A percentile compares a stretch with the other conserved stretches of the same genome.
Evolutionary conservation across 2,329 filamentous ascomycete genomes (phyloP).

Genomic region (Colletotrichum godetiae): DNA sequence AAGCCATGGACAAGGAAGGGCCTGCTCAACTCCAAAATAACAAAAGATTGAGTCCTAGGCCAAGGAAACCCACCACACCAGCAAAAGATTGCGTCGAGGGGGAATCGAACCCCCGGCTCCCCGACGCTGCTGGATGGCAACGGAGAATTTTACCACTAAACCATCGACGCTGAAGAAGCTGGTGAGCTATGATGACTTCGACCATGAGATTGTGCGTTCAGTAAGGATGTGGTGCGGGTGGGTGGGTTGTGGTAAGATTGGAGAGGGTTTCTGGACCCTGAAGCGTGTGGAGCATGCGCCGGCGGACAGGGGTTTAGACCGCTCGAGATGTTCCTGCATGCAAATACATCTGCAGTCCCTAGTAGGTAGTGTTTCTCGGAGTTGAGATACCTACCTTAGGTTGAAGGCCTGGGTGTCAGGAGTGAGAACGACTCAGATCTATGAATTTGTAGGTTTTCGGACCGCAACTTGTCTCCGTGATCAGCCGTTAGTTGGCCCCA

Average conservation of each 20-base stretch:
- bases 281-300: not conserved
- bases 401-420: too few relatives aligned
- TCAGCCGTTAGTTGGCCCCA: too few relatives aligned
- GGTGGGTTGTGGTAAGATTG: not conserved
- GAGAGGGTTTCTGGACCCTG: not conserved
- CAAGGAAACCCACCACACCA: not conserved
- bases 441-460: too few relatives aligned
- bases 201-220: fast-evolving
- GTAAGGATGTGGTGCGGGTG: not conserved
- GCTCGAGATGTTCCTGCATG: not conserved
- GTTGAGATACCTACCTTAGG: too few relatives aligned
- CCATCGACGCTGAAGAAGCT: not conserved
- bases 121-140: conserved; percentile 14
- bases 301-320: not conserved
- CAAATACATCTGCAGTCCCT: too few relatives aligned
- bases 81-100: not conserved
- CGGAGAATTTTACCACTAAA: conserved; percentile 22
- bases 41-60: not conserved
- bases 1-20: too few relatives aligned
- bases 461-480: too few relatives aligned
- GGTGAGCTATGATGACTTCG: fast-evolving
- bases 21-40: not conserved
- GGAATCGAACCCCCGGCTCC: conserved; percentile 19
- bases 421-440: too few relatives aligned
- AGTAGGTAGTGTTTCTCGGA: too few relatives aligned